These are phyloP conservation scores for Gossypium aridum DNA, from an alignment of 441 rosid genomes.

Conservation along the genomic window DNA sequence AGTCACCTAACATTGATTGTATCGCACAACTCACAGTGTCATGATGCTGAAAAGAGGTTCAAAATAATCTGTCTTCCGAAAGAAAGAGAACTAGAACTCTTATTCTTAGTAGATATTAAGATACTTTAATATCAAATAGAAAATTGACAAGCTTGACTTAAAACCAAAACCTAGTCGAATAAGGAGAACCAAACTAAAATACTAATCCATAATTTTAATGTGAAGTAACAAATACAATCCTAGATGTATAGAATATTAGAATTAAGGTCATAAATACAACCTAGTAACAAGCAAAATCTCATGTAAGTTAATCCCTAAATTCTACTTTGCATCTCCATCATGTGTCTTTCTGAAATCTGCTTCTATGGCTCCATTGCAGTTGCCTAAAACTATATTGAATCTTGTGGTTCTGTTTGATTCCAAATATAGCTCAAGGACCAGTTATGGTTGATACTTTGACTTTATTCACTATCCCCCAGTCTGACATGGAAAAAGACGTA, in stretches of 20 bases:
- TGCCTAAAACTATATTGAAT: not conserved
- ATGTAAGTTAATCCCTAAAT: not conserved
- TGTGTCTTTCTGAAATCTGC: not conserved
- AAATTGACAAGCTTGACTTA: not conserved
- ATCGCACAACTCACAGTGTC: not conserved
- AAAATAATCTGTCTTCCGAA: no score
- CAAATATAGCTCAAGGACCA: not conserved
- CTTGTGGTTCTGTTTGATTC: not conserved
- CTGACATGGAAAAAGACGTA: not conserved
- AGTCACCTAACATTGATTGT: not conserved
- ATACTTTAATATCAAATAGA: not conserved
- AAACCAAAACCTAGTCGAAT: no score
- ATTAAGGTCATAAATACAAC: not conserved
- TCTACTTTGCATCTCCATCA: not conserved
- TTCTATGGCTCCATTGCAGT: not conserved
- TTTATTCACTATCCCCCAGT: not conserved
- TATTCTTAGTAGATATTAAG: not conserved
- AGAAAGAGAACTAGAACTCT: not conserved
- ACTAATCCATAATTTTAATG: not conserved
- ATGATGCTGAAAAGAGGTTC: no score
- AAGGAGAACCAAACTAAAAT: not conserved
- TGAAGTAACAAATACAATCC: no score
- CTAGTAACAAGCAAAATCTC: not conserved
- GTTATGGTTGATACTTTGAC: not conserved
- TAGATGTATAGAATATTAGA: not conserved